Evolutionary conservation across 805 yeast genomes (phyloP), one percentile per base, ranked within the genome.

Genomic region (Alloascoidea hylecoeti): DNA sequence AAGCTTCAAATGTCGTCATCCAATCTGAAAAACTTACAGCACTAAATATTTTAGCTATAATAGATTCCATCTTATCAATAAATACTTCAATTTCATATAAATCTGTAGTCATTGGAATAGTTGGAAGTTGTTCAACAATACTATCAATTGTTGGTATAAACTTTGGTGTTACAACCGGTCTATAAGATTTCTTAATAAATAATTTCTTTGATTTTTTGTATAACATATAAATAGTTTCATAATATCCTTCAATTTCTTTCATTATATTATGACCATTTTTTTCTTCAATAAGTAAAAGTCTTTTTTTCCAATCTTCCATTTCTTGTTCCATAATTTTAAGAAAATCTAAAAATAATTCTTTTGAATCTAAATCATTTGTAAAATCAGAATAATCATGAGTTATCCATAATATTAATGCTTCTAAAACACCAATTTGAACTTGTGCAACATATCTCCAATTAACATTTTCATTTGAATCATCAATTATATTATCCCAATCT

Each of bases 361-460:
- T 75, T 48, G 78, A 75, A 9, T 59, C 55, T 43, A 78, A 51
- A 46, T 80, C 83, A 51, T 76, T 80, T 3, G 78, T 67, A 49
- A 88, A 83, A 51, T 83, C 92, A 18, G 70, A 57, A 52, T 78
- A 86, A 51, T 80, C 83, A 46, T 78, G 77, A 35, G 72, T 67
- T 15, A 85, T 72, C 54, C 94, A 67, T 18, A 78, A 68, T 34
- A 75, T 67, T 40, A 85, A 60, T 0, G 85, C 83, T 51, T 83
- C 94, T 42, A 86, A 61, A 18, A 86, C 73, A 33, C 94, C 94
- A 30, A 80, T 64, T 51, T 86, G 92, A 34, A 88, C 81, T 49
- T 78, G 83, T 9, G 80, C 75, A 35, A 83, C 75, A 39, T 74
- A 67, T 34, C 67, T 67, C 66, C 78, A 75, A 46, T 78, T 80